phyloP scores from a whole-genome alignment of 2,329 filamentous ascomycete species.

The Cladosporium sp. region DNA sequence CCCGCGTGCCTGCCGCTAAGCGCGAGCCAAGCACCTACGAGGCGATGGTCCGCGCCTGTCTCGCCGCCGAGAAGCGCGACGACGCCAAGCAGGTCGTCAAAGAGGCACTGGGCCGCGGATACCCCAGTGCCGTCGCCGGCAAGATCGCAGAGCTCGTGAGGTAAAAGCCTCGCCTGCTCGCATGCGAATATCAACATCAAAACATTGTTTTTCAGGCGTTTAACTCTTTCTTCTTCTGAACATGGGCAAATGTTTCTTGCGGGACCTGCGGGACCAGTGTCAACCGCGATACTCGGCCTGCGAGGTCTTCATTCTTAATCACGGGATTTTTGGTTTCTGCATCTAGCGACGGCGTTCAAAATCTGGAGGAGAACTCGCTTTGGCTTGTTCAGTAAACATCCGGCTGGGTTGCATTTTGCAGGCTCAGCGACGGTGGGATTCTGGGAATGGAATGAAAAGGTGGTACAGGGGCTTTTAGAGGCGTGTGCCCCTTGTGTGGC shows the following conservation, averaged over 20 bases:
- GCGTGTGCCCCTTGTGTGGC: background rate
- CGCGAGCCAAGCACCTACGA: slow-evolving; percentile 98
- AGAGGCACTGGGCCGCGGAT: slow-evolving; percentile 87
- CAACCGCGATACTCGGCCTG: background rate
- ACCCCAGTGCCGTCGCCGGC: slow-evolving; percentile 84
- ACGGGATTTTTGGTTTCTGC: background rate
- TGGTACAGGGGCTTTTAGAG: background rate
- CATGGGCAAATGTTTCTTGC: background rate
- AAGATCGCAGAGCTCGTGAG: slow-evolving; percentile 86
- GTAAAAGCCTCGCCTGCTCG: slow-evolving; percentile 11
- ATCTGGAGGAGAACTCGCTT: background rate
- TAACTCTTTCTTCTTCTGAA: background rate
- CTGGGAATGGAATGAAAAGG: background rate
- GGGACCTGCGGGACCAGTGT: background rate
- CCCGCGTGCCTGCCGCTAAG: slow-evolving; percentile 69
- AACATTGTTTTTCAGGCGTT: background rate
- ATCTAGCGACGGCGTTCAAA: background rate
- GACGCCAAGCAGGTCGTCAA: slow-evolving; percentile 73
- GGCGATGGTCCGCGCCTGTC: slow-evolving; percentile 91
- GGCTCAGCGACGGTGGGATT: background rate
- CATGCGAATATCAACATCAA: background rate
- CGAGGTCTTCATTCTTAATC: background rate
- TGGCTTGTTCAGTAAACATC: background rate
- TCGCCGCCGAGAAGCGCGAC: slow-evolving; percentile 75
- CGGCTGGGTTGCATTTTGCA: background rate